Evolutionary conservation across 2,329 filamentous ascomycete species (phyloP).

Genomic region (Colletotrichum scovillei): DNA sequence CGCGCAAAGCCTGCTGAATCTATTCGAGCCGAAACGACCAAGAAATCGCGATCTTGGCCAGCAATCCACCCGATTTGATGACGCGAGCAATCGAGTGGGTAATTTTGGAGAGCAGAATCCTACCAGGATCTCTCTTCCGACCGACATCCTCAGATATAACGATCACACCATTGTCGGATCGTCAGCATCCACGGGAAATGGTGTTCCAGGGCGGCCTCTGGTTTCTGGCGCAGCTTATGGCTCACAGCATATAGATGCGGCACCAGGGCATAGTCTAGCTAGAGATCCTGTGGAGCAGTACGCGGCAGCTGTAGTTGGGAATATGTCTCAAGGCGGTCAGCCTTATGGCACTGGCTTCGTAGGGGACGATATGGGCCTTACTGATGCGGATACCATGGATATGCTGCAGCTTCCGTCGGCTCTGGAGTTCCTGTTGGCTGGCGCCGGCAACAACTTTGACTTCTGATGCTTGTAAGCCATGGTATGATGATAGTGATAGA

Average conservation of each 20-base stretch:
- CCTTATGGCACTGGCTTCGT: constrained; percentile 5
- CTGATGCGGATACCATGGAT: constrained; percentile 32
- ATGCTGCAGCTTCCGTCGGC: constrained; percentile 44
- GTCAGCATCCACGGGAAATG: background rate
- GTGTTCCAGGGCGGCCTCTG: background rate
- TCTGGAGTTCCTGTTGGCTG: constrained; percentile 46
- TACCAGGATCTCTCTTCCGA: background rate
- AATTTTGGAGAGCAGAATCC: background rate
- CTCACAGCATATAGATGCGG: background rate
- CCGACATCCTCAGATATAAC: background rate
- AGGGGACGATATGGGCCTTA: constrained; percentile 26
- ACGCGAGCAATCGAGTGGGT: too few relatives aligned
- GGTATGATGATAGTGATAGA: too few relatives aligned
- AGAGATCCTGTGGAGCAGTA: constrained; percentile 2
- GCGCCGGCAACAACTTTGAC: constrained; percentile 36
- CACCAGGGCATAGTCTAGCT: background rate
- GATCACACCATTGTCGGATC: background rate
- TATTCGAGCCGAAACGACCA: constrained; percentile 40
- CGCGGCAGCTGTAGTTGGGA: background rate
- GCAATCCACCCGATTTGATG: background rate
- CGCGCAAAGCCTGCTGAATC: constrained; percentile 43
- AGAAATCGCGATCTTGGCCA: constrained; percentile 10
- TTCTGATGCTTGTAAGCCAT: background rate
- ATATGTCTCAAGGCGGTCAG: background rate
- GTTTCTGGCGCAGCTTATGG: constrained; percentile 4